Evolutionary conservation across 495 filamentous ascomycete species (phyloP).

Genomic region (Astrothelium subdiscretum): DNA sequence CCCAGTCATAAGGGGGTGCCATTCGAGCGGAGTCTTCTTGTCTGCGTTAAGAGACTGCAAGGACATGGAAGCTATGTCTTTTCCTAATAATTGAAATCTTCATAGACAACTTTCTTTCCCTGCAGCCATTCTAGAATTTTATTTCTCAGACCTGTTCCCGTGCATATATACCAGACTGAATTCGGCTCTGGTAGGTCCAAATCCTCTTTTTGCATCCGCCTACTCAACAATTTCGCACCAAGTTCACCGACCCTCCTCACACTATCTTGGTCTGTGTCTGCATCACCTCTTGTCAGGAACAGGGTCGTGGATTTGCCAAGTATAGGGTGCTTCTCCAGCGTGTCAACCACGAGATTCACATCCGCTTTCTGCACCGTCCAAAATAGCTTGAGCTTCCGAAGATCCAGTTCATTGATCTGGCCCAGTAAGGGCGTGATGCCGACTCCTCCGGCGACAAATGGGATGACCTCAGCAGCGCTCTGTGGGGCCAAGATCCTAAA

Average conservation of each 20-base stretch:
- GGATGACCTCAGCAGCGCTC: constrained; percentile 17
- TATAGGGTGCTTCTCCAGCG: constrained; percentile 38
- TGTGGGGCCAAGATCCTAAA: constrained; percentile 37
- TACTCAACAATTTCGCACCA: constrained; percentile 34
- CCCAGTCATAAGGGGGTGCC: no score
- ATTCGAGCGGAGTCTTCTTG: no score
- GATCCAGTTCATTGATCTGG: constrained; percentile 40
- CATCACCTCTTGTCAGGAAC: constrained; percentile 44
- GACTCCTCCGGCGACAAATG: constrained; percentile 65
- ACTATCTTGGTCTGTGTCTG: constrained; percentile 15
- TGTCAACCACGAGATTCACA: constrained; percentile 48
- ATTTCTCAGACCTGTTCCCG: constrained; percentile 44
- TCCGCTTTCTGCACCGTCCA: constrained; percentile 57
- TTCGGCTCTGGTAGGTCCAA: constrained; percentile 23
- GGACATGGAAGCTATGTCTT: no score
- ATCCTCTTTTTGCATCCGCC: constrained; percentile 46
- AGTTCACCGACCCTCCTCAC: constrained; percentile 18
- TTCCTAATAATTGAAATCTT: constrained; percentile 61
- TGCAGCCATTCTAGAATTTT: constrained; percentile 49
- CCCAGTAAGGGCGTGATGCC: constrained; percentile 70
- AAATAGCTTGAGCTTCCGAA: constrained; percentile 40
- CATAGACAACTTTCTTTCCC: constrained; percentile 50
- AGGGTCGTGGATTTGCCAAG: constrained; percentile 43
- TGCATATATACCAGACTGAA: constrained; percentile 45
- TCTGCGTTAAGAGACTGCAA: no score